Evolutionary conservation across 306 rosid species (phyloP).

Genomic region (Citrullus amarus): DNA sequence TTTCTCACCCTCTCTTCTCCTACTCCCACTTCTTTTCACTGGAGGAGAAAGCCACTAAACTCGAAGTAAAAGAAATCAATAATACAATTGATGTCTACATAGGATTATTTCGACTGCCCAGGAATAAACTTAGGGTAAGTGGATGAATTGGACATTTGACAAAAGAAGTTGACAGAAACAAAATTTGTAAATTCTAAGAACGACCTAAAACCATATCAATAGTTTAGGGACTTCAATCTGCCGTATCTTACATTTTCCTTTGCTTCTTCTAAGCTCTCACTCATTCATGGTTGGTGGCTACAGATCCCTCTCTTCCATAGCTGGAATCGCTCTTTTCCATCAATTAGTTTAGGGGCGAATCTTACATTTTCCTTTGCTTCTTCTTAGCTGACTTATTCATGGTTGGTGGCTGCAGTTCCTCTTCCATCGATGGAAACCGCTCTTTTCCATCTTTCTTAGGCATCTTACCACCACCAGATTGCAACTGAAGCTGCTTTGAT

Average conservation of each 20-base stretch:
- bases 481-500: constrained; percentile 33
- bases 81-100: too few species aligned
- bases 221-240: too few species aligned
- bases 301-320: constrained; percentile 5
- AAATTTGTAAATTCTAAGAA: too few species aligned
- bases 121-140: too few species aligned
- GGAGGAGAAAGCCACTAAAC: too few species aligned
- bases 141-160: too few species aligned
- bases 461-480: constrained; percentile 19
- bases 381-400: constrained; percentile 17
- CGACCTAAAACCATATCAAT: too few species aligned
- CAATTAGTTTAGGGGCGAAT: background rate
- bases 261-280: constrained; percentile 17
- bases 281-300: constrained; percentile 14
- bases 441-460: constrained; percentile 19
- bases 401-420: constrained; percentile 16
- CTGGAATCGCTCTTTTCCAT: constrained; percentile 16
- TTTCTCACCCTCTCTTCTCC: too few species aligned
- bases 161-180: too few species aligned
- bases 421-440: constrained; percentile 9
- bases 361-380: constrained; percentile 9
- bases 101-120: too few species aligned
- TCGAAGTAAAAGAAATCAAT: too few species aligned
- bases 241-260: background rate
- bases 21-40: too few species aligned